Percentiles rank a stretch among this genome's conserved stretches.
phyloP scores from a whole-genome alignment of 2,329 filamentous ascomycete genomes.

The Laburnicola sp. region DNA sequence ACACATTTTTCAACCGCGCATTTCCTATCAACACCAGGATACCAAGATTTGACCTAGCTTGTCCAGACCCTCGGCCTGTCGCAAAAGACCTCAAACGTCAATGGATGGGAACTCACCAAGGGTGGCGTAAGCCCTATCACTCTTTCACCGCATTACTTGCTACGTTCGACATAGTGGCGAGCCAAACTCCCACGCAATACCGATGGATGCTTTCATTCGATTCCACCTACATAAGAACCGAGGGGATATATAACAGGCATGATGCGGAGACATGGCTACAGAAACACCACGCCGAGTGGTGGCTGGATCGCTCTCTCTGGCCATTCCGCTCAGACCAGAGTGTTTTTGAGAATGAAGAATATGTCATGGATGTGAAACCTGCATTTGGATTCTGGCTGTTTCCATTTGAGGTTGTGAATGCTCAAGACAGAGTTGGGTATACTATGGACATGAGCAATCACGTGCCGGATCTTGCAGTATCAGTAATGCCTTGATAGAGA shows the following conservation, averaged over 20 bases:
- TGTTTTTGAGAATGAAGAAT: background rate
- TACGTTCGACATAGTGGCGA: background rate
- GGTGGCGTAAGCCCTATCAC: background rate
- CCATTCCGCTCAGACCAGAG: background rate
- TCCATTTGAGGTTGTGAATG: background rate
- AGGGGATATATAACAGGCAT: background rate
- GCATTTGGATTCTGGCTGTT: slow-evolving; percentile 1
- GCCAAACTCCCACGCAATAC: background rate
- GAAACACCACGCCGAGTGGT: background rate
- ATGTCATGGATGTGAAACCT: background rate
- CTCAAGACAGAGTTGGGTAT: background rate
- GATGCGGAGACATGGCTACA: background rate
- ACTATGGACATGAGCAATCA: no score
- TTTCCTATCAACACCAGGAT: background rate
- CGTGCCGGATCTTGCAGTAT: no score
- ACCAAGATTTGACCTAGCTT: background rate
- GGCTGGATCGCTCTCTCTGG: background rate
- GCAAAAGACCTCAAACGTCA: background rate
- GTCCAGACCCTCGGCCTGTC: background rate
- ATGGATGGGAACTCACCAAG: background rate
- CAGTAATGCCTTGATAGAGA: no score
- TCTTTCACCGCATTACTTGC: background rate
- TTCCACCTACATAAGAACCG: background rate
- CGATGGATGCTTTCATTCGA: background rate
- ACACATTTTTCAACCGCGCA: background rate